These are phyloP conservation scores for Chaetomidium leptoderma DNA, from an alignment of 495 filamentous ascomycete species.

Conservation along the genomic window DNA sequence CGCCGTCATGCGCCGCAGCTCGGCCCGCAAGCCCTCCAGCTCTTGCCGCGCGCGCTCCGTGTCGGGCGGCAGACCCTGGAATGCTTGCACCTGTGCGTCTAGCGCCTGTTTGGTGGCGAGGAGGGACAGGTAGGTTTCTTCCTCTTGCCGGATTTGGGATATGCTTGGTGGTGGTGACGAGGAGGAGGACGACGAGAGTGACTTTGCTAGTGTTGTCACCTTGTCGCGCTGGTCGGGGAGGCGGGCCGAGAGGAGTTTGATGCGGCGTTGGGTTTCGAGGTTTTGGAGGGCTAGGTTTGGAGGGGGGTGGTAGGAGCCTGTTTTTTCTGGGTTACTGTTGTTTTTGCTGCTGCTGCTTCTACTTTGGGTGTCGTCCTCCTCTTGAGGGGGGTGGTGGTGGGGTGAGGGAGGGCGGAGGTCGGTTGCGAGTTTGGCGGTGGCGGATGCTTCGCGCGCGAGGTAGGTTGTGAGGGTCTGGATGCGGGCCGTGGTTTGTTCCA, in stretches of 20 bases:
- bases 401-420: slow-evolving; percentile 12
- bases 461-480: slow-evolving; percentile 40
- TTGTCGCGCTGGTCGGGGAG: slow-evolving; percentile 51
- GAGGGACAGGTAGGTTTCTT: slow-evolving; percentile 50
- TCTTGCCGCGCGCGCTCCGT: slow-evolving; percentile 59
- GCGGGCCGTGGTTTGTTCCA: slow-evolving; percentile 43
- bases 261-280: slow-evolving; percentile 56
- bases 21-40: slow-evolving; percentile 58
- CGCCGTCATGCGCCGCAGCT: slow-evolving; percentile 54
- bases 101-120: slow-evolving; percentile 51
- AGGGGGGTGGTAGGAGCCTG: slow-evolving; percentile 48
- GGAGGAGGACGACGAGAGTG: slow-evolving; percentile 9
- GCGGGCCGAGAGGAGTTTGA: slow-evolving; percentile 55
- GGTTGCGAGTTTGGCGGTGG: neutral
- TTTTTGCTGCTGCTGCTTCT: neutral
- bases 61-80: slow-evolving; percentile 67
- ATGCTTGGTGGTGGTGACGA: slow-evolving; percentile 37
- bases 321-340: slow-evolving; percentile 8
- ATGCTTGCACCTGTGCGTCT: slow-evolving; percentile 54
- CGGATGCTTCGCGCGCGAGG: slow-evolving; percentile 27
- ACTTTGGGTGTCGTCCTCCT: neutral
- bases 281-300: slow-evolving; percentile 54
- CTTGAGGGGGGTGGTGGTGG: neutral
- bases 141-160: slow-evolving; percentile 48
- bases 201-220: slow-evolving; percentile 32